Percentiles rank a stretch among this genome's conserved stretches.
phyloP scores from a whole-genome alignment of 192 early-diverging fungal species.

The Coemansia asiatica region DNA sequence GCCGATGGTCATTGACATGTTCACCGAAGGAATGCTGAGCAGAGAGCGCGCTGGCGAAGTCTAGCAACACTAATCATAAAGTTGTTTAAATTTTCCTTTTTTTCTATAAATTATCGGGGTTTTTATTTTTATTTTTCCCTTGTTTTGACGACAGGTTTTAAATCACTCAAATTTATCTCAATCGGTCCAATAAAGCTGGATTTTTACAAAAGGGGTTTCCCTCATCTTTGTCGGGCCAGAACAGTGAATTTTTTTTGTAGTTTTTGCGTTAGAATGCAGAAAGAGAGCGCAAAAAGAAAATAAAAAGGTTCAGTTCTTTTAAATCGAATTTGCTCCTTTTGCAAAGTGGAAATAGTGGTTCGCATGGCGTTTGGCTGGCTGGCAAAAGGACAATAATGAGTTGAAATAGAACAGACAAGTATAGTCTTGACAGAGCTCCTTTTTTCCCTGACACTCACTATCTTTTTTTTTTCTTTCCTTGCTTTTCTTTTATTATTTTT shows the following conservation, averaged over 20 bases:
- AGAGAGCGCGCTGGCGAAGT: not conserved
- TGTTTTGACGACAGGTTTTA: not conserved
- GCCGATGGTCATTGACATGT: constrained; percentile 43
- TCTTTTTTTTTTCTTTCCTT: constrained; percentile 3
- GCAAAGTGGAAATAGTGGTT: not conserved
- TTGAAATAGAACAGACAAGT: not conserved
- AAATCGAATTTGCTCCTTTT: not conserved
- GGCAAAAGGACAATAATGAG: not conserved
- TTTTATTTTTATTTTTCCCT: not conserved
- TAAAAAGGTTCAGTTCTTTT: not conserved
- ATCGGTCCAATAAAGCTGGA: too few species aligned
- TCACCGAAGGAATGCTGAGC: constrained; percentile 47
- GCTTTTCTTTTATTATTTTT: not conserved
- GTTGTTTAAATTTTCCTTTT: not conserved
- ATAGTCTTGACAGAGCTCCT: not conserved
- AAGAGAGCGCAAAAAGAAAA: not conserved
- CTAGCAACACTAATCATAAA: not conserved
- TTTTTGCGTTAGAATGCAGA: not conserved
- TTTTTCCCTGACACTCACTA: not conserved
- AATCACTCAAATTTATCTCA: not conserved
- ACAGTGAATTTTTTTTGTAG: not conserved
- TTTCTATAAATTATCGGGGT: too few species aligned
- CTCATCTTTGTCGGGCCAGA: constrained; percentile 1
- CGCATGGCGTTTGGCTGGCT: not conserved
- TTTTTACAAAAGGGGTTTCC: not conserved